A percentile compares a stretch with the other conserved stretches of the same genome.
Evolutionary conservation across 163 green algal genomes (phyloP).

Genomic region (Scenedesmus sp.): DNA sequence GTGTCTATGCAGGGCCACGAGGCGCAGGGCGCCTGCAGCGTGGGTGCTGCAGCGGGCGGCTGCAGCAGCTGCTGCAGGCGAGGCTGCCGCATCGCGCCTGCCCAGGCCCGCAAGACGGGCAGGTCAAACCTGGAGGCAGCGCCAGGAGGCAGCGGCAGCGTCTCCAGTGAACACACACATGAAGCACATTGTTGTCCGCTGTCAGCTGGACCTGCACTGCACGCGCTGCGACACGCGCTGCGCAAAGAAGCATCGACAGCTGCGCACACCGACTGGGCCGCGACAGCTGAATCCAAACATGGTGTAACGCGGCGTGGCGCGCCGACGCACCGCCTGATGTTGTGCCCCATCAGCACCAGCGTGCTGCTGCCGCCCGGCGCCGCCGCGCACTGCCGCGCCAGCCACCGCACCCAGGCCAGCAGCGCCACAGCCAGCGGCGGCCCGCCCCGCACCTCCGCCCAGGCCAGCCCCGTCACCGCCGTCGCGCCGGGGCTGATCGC

Average conservation of each 20-base stretch:
- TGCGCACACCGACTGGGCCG: too few relatives aligned
- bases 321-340: slow-evolving; percentile 21
- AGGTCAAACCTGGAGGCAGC: not conserved
- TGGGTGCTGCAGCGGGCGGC: not conserved
- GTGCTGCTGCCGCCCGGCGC: not conserved
- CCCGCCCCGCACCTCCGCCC: not conserved
- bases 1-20: not conserved
- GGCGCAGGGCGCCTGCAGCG: not conserved
- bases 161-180: too few relatives aligned
- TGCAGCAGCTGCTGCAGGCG: not conserved
- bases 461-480: not conserved
- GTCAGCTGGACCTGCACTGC: too few relatives aligned
- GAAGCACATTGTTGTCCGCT: too few relatives aligned
- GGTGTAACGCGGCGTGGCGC: not conserved
- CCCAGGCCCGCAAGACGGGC: not conserved
- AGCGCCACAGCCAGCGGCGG: not conserved
- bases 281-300: not conserved
- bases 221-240: too few relatives aligned
- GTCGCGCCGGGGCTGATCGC: not conserved
- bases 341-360: slow-evolving; percentile 28
- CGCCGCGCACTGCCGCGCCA: not conserved
- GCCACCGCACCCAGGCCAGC: slow-evolving; percentile 19
- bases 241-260: too few relatives aligned
- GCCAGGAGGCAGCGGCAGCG: not conserved
- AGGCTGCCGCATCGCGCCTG: not conserved